Conservation (phyloP, 2,329 filamentous ascomycete genomes). For the Emmonsia crescens region DNA sequence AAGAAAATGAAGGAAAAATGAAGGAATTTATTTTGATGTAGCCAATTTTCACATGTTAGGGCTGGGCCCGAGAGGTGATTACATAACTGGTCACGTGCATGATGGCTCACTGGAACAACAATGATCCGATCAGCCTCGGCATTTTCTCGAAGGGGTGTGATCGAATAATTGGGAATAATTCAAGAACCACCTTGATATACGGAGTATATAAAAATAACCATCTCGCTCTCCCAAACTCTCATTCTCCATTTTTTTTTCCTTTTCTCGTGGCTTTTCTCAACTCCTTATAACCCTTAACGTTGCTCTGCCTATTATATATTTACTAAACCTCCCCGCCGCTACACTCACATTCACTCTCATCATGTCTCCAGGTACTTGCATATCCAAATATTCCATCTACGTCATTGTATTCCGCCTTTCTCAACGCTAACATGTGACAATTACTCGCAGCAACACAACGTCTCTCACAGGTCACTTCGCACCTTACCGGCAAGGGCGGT, state of each 20-base stretch:
- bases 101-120: constrained; percentile 14
- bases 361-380: constrained; percentile 34
- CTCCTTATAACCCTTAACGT: background rate
- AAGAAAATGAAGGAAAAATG: too few relatives aligned
- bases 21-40: too few relatives aligned
- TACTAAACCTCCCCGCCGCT: background rate
- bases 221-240: constrained; percentile 1
- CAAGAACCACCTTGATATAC: background rate
- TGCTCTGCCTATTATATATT: background rate
- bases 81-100: background rate
- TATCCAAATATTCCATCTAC: background rate
- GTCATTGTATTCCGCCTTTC: background rate
- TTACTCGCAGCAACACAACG: constrained; percentile 42
- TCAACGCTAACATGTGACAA: constrained; percentile 15
- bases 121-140: constrained; percentile 24
- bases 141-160: constrained; percentile 14
- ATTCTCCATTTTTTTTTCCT: constrained; percentile 4
- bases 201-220: constrained; percentile 13
- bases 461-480: constrained; percentile 48
- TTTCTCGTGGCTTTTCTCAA: constrained; percentile 5
- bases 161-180: too few relatives aligned
- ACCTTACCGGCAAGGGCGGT: constrained; percentile 38
- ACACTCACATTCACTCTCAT: constrained; percentile 16
- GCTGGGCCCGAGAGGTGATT: background rate
- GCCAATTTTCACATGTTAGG: constrained; percentile 1